Evolutionary conservation across 2,329 filamentous ascomycete species (phyloP).

Genomic region (Hypoxylon rubiginosum): DNA sequence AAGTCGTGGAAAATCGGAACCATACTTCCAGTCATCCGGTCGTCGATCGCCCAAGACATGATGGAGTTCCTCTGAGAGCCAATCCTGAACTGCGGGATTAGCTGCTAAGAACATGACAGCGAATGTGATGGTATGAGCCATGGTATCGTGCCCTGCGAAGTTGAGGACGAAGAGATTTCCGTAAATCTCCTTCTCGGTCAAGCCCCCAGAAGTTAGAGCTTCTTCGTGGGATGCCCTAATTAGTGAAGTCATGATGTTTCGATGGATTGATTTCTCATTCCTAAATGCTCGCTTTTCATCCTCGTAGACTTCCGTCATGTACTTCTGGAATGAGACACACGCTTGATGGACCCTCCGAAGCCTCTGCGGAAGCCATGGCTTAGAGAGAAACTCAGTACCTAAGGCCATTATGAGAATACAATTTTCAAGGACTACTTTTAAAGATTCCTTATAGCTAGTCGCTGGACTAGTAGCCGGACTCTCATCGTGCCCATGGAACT

Average conservation of each 20-base stretch:
- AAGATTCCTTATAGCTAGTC: conserved; percentile 41
- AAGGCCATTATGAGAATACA: conserved; percentile 45
- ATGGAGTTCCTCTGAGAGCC: conserved; percentile 57
- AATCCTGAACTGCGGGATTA: conserved; percentile 59
- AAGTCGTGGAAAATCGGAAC: conserved; percentile 55
- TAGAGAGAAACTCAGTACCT: conserved; percentile 40
- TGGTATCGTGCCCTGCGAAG: conserved; percentile 65
- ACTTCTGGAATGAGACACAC: conserved; percentile 37
- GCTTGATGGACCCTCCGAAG: conserved; percentile 20
- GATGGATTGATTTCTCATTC: background rate
- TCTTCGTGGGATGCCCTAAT: conserved; percentile 36
- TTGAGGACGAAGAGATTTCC: conserved; percentile 64
- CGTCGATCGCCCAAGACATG: conserved; percentile 42
- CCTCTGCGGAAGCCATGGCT: conserved; percentile 16
- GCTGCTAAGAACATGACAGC: conserved; percentile 58
- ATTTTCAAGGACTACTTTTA: conserved; percentile 47
- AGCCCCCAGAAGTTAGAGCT: conserved; percentile 1
- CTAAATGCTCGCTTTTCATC: conserved; percentile 22
- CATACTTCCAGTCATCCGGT: conserved; percentile 53
- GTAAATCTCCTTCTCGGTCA: conserved; percentile 59
- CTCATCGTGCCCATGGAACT: conserved; percentile 33
- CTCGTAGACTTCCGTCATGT: conserved; percentile 49
- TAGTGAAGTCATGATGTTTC: conserved; percentile 17
- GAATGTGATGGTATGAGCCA: conserved; percentile 55
- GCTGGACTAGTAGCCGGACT: conserved; percentile 19